Evolutionary conservation across 2,329 filamentous ascomycete genomes (phyloP).

Genomic region (Harringtonia aguacate): DNA sequence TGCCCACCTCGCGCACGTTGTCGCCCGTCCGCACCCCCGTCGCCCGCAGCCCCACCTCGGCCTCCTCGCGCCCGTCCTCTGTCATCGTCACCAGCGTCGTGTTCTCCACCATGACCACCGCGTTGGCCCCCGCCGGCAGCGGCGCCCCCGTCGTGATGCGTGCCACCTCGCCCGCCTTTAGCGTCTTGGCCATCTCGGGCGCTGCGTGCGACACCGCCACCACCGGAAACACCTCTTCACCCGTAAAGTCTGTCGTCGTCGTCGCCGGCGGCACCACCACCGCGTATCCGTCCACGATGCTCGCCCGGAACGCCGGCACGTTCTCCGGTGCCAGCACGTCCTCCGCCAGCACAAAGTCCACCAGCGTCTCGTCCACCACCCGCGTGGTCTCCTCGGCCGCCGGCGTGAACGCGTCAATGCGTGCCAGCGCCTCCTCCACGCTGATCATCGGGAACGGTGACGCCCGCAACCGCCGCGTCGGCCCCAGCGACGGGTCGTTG

Average conservation of each 20-base stretch:
- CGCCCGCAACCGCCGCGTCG: conserved; percentile 63
- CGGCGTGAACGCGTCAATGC: conserved; percentile 67
- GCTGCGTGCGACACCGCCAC: conserved; percentile 78
- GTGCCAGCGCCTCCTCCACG: conserved; percentile 66
- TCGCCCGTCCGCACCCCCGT: conserved; percentile 65
- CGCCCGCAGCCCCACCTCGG: conserved; percentile 76
- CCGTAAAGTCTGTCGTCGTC: conserved; percentile 51
- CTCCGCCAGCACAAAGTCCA: conserved; percentile 72
- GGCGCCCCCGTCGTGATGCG: conserved; percentile 93
- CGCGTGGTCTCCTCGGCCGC: conserved; percentile 42
- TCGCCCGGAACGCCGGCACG: conserved; percentile 88
- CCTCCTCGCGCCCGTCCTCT: conserved; percentile 61
- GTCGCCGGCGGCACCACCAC: conserved; percentile 48
- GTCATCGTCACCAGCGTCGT: conserved; percentile 68
- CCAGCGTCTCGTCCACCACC: conserved; percentile 53
- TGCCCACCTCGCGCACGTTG: conserved; percentile 86
- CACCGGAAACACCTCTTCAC: conserved; percentile 79
- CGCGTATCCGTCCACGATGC: conserved; percentile 95
- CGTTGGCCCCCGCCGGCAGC: conserved; percentile 75
- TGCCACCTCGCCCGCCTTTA: conserved; percentile 67
- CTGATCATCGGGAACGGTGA: conserved; percentile 90
- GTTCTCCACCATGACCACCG: conserved; percentile 96
- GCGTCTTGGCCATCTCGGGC: conserved; percentile 33
- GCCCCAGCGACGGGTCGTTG: conserved; percentile 50
- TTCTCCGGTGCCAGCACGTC: conserved; percentile 71